phyloP scores from a whole-genome alignment of 495 filamentous ascomycete genomes.

The Aspergillus steynii region DNA sequence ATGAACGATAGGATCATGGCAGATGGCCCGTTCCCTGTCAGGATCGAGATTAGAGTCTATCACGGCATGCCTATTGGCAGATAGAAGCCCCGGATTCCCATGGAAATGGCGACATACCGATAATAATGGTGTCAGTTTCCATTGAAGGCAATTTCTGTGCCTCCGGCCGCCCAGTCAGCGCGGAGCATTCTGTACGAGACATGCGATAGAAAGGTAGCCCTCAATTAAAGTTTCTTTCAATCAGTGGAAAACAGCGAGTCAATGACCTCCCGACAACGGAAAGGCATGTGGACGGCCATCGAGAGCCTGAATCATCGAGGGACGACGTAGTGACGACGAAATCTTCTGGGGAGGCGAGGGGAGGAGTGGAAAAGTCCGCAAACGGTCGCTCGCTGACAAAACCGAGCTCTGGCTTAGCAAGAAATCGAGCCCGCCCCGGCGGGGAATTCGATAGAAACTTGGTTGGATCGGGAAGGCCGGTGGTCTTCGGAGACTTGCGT shows the following conservation, averaged over 20 bases:
- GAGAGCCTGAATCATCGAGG: conserved; percentile 21
- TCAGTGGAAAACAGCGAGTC: conserved; percentile 12
- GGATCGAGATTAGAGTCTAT: conserved; percentile 13
- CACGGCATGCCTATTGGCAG: conserved; percentile 13
- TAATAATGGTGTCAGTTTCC: conserved; percentile 49
- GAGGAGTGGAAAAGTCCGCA: conserved; percentile 19
- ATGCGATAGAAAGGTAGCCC: conserved; percentile 19
- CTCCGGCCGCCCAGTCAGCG: conserved; percentile 30
- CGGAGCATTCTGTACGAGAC: conserved; percentile 38
- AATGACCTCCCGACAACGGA: conserved; percentile 25
- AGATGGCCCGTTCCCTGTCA: conserved; percentile 62
- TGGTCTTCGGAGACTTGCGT: background rate
- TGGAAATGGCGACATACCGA: conserved; percentile 40
- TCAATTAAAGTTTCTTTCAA: conserved; percentile 17
- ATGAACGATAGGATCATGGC: conserved; percentile 68
- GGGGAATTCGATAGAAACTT: conserved; percentile 7
- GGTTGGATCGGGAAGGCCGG: conserved; percentile 2
- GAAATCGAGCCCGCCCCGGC: conserved; percentile 5
- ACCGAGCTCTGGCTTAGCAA: conserved; percentile 12
- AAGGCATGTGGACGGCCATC: conserved; percentile 26
- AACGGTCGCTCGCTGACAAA: conserved; percentile 29
- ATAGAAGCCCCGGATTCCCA: conserved; percentile 1
- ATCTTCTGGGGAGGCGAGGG: conserved; percentile 9
- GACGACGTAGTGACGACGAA: conserved; percentile 8
- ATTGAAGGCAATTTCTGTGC: conserved; percentile 33